Evolutionary conservation across 441 rosid genomes (phyloP).

Genomic region (Hura crepitans): DNA sequence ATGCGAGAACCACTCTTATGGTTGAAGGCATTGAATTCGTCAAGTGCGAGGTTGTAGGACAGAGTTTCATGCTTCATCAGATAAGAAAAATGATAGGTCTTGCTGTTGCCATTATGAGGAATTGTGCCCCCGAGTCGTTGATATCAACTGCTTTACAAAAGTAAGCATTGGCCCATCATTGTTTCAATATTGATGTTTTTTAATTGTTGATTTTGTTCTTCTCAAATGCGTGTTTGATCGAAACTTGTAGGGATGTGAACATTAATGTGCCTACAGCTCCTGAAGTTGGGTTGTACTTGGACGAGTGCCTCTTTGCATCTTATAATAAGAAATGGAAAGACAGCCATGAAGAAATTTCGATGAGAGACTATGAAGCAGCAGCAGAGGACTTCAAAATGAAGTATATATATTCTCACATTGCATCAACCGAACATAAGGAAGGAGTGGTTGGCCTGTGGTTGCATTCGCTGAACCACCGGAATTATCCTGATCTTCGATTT

Average conservation of each 20-base stretch:
- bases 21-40: conserved; percentile 78
- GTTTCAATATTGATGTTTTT: neutral
- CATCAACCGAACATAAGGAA: conserved; percentile 71
- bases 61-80: conserved; percentile 99
- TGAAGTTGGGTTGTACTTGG: conserved; percentile 89
- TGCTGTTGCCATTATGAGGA: conserved; percentile 81
- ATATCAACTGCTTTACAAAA: conserved; percentile 61
- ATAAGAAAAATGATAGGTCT: conserved; percentile 89
- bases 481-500: conserved; percentile 59
- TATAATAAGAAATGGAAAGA: conserved; percentile 78
- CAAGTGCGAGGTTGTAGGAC: conserved; percentile 92
- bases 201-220: neutral
- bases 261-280: conserved; percentile 87
- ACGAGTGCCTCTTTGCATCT: conserved; percentile 80
- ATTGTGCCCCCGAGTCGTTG: conserved; percentile 68
- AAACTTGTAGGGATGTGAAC: conserved; percentile 50
- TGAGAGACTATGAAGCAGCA: conserved; percentile 59
- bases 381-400: conserved; percentile 82
- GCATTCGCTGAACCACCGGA: conserved; percentile 83
- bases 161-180: conserved; percentile 32
- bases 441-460: conserved; percentile 82
- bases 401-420: conserved; percentile 75
- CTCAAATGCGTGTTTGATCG: neutral
- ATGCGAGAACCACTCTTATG: conserved; percentile 44
- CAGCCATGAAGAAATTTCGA: conserved; percentile 73